Percentiles rank a stretch among this genome's conserved stretches.
These are phyloP conservation scores for Huntiella savannae DNA, from an alignment of 2,329 filamentous ascomycete species.

Conservation along the genomic window DNA sequence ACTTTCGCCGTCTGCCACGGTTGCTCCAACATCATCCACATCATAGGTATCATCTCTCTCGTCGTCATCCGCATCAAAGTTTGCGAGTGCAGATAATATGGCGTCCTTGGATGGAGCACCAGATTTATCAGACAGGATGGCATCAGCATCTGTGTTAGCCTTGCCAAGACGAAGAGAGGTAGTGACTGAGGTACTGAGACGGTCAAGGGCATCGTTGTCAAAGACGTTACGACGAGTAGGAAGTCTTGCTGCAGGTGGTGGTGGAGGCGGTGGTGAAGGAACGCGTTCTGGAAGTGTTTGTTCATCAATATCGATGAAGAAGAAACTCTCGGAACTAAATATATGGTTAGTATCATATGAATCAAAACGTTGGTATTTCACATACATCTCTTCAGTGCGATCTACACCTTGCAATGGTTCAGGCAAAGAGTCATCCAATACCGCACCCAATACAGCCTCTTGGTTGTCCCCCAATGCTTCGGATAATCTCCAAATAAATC, in stretches of 20 bases:
- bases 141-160: constrained; percentile 47
- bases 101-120: constrained; percentile 58
- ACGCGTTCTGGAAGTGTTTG: neutral
- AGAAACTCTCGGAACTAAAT: constrained; percentile 4
- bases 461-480: constrained; percentile 61
- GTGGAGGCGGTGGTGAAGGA: constrained; percentile 28
- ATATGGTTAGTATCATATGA: neutral
- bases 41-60: constrained; percentile 97
- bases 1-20: constrained; percentile 38
- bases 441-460: constrained; percentile 61
- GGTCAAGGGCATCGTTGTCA: constrained; percentile 64
- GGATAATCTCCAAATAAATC: constrained; percentile 60
- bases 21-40: constrained; percentile 74
- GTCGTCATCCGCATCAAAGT: constrained; percentile 87
- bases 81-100: constrained; percentile 70
- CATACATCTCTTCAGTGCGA: neutral
- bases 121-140: constrained; percentile 45
- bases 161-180: constrained; percentile 61
- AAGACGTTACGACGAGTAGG: constrained; percentile 53
- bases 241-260: constrained; percentile 18
- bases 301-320: neutral
- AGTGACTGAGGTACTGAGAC: constrained; percentile 44
- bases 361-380: neutral
- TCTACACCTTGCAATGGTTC: neutral
- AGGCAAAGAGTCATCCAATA: constrained; percentile 62